Conservation (phyloP, 2,329 filamentous ascomycete genomes). For the Alternaria arborescens region DNA sequence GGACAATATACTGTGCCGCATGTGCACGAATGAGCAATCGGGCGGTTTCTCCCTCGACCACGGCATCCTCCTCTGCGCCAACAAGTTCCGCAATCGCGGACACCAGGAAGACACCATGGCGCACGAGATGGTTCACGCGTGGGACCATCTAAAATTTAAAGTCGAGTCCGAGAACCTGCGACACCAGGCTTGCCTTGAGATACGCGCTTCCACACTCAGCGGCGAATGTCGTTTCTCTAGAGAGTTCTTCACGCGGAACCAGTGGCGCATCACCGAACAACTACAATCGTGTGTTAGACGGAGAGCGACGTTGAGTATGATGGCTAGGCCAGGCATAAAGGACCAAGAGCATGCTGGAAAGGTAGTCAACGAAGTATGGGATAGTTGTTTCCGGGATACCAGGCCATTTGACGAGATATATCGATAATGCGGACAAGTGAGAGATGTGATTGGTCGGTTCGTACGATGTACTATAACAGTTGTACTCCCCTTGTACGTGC, state of each 20-base stretch:
- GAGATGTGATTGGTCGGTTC: not conserved
- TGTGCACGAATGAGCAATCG: constrained; percentile 75
- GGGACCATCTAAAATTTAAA: constrained; percentile 91
- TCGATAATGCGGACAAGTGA: constrained; percentile 58
- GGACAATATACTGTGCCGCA: constrained; percentile 80
- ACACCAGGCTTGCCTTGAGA: constrained; percentile 96
- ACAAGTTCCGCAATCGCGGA: constrained; percentile 80
- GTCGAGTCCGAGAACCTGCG: constrained; percentile 83
- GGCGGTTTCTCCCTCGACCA: constrained; percentile 88
- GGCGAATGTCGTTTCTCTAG: constrained; percentile 92
- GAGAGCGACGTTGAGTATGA: constrained; percentile 81
- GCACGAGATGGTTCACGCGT: constrained; percentile 98
- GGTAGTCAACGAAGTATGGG: constrained; percentile 97
- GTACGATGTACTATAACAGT: not conserved
- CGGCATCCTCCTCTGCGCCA: constrained; percentile 92
- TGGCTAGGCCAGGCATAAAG: constrained; percentile 79
- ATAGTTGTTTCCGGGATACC: constrained; percentile 94
- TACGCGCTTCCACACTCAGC: constrained; percentile 88
- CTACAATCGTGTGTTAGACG: constrained; percentile 90
- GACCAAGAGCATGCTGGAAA: constrained; percentile 86
- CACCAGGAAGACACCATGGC: constrained; percentile 93
- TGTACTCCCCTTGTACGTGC: not conserved
- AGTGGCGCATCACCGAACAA: constrained; percentile 90
- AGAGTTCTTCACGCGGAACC: constrained; percentile 83
- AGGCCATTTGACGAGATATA: constrained; percentile 98